Base-by-base conservation (phyloP, 1,284 basidiomycete genomes). In the Ganoderma multipileum region DNA sequence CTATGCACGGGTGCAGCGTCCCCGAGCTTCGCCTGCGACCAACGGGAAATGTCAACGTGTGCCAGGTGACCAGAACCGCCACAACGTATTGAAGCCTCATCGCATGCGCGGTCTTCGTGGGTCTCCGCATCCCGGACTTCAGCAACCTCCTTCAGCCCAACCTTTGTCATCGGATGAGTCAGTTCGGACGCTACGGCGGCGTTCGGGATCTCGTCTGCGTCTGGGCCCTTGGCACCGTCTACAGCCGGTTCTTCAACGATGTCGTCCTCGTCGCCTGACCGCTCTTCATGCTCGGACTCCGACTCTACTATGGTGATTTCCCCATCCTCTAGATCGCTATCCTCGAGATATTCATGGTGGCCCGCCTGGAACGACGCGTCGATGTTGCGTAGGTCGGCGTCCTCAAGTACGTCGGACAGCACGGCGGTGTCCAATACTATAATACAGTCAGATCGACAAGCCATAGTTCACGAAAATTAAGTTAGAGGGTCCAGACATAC, bases 261-360 rank as follows among this genome's bases (percentile, higher is more conserved):
- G 23, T 36, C 36, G 5, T 59, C 57, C 36, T n/a, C n/a, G 23
- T 23, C 57, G 1, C 39, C 36, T n/a, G 20, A 47, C 8, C 14
- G 47, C 11, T 39, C 57, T 23, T 59, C 33, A 5, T 2, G 57
- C 20, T 38, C 36, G 2, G 20, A 12, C 28, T 58, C 33, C 6
- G 6, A 23, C 28, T 38, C 52, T 18, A 18, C 52, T 18, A 18
- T 5, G 52, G 12, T 16, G 36, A 36, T 59, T 0, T 59, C 36
- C 11, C 36, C 57, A 30, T 75, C 71, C 20, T 72, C 69, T 1
- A 71, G 52, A 30, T 71, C 69, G 58, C 66, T 71, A 16, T 71
- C 69, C 3, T 65, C 66, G 14, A 30, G 30, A n/a, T 67, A 67
- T 8, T 64, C 68, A 18, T 67, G 54, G 5, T 30, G 28, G 6